A percentile compares a stretch with the other conserved stretches of the same genome.
These are phyloP conservation scores for Cryptococcus sp. DNA, from an alignment of 1,284 basidiomycete species.

Conservation along the genomic window DNA sequence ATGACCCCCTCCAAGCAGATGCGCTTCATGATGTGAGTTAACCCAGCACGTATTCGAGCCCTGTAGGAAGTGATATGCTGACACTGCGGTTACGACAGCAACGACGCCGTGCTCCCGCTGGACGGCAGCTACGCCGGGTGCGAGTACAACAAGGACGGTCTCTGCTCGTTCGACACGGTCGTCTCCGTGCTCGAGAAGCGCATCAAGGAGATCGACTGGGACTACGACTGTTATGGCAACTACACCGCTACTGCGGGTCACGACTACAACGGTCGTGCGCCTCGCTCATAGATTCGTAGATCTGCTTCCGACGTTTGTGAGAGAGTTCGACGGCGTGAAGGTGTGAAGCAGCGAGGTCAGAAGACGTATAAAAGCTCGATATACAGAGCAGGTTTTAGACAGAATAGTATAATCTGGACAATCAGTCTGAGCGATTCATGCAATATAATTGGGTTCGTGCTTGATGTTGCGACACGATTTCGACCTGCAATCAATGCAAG, in stretches of 20 bases:
- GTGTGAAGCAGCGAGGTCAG: too few species aligned
- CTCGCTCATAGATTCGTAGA: constrained; percentile 1
- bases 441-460: too few species aligned
- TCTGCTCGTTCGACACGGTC: constrained; percentile 77
- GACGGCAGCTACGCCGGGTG: constrained; percentile 70
- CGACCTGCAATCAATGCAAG: too few species aligned
- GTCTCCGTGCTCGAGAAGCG: constrained; percentile 69
- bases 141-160: constrained; percentile 66
- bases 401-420: too few species aligned
- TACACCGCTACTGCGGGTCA: constrained; percentile 54
- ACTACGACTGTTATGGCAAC: constrained; percentile 71
- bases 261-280: constrained; percentile 34
- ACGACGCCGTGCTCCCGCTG: constrained; percentile 84
- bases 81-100: constrained; percentile 57
- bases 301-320: too few species aligned
- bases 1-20: constrained; percentile 45
- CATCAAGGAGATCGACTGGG: constrained; percentile 70
- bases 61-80: too few species aligned
- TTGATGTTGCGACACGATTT: too few species aligned
- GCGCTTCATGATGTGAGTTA: constrained; percentile 45
- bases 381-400: too few species aligned
- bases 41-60: too few species aligned
- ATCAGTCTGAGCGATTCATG: too few species aligned
- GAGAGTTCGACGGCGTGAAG: too few species aligned
- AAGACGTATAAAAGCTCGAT: too few species aligned